phyloP scores from a whole-genome alignment of 768 basidiomycete species.

The Chiua virens region DNA sequence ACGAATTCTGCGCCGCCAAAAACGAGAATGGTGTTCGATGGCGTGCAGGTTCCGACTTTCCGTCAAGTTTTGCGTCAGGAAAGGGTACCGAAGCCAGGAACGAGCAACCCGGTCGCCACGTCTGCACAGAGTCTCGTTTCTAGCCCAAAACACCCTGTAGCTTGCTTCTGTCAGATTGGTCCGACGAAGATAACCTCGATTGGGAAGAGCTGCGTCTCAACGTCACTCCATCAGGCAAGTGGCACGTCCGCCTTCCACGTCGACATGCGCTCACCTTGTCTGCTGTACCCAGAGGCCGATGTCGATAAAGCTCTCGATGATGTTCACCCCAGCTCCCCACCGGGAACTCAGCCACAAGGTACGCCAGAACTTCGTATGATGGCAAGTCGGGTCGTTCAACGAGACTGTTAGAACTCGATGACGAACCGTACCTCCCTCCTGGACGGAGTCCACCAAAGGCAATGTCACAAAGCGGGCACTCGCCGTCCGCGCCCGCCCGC shows the following conservation, averaged over 20 bases:
- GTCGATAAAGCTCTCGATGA: constrained; percentile 21
- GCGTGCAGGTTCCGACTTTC: constrained; percentile 29
- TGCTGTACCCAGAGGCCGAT: constrained; percentile 15
- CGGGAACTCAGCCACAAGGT: constrained; percentile 6
- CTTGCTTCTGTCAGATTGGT: constrained; percentile 3
- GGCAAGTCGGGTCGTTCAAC: not conserved
- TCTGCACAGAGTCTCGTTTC: not conserved
- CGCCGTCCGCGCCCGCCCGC: constrained; percentile 3
- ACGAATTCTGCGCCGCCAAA: constrained; percentile 23
- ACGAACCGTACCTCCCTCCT: not conserved
- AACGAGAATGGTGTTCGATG: constrained; percentile 29
- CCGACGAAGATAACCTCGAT: constrained; percentile 28
- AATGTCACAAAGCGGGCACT: constrained; percentile 9
- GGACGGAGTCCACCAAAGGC: constrained; percentile 1
- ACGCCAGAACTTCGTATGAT: not conserved
- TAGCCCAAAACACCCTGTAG: not conserved
- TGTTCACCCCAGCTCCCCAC: constrained; percentile 9
- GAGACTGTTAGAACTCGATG: not conserved
- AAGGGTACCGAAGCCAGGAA: not conserved
- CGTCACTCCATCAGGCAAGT: constrained; percentile 22
- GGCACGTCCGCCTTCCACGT: not conserved
- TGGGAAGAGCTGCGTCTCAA: constrained; percentile 31
- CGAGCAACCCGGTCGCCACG: not conserved
- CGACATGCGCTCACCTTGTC: not conserved
- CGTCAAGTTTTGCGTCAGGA: constrained; percentile 15